phyloP scores from a whole-genome alignment of 2,329 filamentous ascomycete species.

The Coniella lustricola region DNA sequence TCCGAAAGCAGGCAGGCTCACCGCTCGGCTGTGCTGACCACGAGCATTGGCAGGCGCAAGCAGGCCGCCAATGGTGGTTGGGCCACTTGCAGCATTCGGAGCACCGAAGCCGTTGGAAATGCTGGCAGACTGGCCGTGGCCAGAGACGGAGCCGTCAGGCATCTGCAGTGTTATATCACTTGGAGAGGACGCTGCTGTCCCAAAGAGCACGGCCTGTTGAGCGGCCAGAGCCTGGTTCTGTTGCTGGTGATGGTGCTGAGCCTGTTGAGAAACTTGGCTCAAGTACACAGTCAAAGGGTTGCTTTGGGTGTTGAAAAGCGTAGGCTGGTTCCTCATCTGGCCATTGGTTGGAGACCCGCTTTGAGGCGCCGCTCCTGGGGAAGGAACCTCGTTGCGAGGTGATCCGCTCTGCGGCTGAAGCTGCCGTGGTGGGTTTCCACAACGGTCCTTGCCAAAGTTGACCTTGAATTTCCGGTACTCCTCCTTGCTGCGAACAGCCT shows the following conservation, averaged over 20 bases:
- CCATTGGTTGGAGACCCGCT: conserved; percentile 49
- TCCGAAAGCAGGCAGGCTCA: conserved; percentile 72
- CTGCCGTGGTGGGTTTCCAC: conserved; percentile 91
- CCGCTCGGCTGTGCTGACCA: conserved; percentile 67
- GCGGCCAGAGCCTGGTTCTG: conserved; percentile 64
- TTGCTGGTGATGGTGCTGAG: conserved; percentile 61
- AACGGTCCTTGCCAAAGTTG: conserved; percentile 98
- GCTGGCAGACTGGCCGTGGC: conserved; percentile 59
- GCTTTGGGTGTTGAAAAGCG: conserved; percentile 72
- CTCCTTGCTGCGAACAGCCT: conserved; percentile 87
- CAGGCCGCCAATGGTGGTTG: conserved; percentile 69
- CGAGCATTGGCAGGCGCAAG: conserved; percentile 62
- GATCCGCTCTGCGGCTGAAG: conserved; percentile 60
- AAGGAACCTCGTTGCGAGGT: conserved; percentile 55
- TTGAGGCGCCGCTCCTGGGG: conserved; percentile 54
- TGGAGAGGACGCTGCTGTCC: conserved; percentile 56
- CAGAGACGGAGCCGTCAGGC: conserved; percentile 53
- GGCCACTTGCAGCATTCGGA: conserved; percentile 44
- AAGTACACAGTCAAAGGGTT: conserved; percentile 93
- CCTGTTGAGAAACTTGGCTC: conserved; percentile 69
- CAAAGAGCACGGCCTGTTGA: conserved; percentile 77
- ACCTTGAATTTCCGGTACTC: conserved; percentile 99
- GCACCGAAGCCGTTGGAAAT: conserved; percentile 57
- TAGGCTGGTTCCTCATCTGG: conserved; percentile 57
- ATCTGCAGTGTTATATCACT: conserved; percentile 52